These are phyloP conservation scores for Brassica balearica DNA, from an alignment of 441 rosid species.

Conservation along the genomic window DNA sequence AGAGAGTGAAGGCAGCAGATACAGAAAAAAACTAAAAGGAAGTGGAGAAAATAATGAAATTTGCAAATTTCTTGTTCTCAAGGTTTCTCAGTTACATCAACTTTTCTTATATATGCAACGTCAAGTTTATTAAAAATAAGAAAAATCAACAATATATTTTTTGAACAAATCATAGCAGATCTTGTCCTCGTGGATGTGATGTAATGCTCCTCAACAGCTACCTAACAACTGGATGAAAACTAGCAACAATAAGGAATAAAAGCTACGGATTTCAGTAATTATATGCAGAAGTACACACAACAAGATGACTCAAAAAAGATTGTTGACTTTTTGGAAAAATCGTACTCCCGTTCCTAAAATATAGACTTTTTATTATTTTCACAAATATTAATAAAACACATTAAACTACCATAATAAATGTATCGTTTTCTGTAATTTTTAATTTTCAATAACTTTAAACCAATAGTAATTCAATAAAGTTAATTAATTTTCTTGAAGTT, in stretches of 20 bases:
- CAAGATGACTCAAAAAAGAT: conserved; percentile 8
- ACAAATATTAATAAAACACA: no score
- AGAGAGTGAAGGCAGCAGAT: neutral
- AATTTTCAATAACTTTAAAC: no score
- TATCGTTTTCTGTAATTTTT: no score
- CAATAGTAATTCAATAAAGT: no score
- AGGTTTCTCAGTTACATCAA: conserved; percentile 1
- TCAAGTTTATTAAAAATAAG: neutral
- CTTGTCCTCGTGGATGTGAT: conserved; percentile 1
- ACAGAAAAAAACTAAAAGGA: neutral
- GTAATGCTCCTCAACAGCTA: neutral
- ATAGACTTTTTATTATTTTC: no score
- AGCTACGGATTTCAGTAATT: neutral
- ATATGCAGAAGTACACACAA: neutral
- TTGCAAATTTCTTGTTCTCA: neutral
- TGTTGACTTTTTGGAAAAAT: neutral
- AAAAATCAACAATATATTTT: neutral
- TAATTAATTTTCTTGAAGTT: no score
- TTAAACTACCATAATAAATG: no score
- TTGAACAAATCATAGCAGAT: neutral
- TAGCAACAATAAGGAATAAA: neutral
- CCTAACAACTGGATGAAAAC: neutral
- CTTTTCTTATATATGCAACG: neutral
- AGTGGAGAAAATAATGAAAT: neutral
- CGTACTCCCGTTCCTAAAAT: no score